These are phyloP conservation scores for Metarhizium album DNA, from an alignment of 2,329 filamentous ascomycete species.

Conservation along the genomic window DNA sequence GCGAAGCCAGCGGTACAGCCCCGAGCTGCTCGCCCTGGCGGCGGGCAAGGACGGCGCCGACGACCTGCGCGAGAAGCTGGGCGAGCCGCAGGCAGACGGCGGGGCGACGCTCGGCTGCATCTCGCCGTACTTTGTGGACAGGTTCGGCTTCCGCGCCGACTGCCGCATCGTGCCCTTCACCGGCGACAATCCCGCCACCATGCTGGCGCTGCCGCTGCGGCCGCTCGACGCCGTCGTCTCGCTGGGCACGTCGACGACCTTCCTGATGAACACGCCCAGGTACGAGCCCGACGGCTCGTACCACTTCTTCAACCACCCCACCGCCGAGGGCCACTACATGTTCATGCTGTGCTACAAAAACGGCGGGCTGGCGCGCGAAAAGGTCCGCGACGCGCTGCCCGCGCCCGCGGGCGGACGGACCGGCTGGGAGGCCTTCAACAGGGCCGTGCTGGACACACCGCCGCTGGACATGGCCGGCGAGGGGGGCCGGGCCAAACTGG, in stretches of 20 bases:
- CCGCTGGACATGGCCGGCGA: conserved; percentile 52
- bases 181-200: conserved; percentile 92
- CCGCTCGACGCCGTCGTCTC: conserved; percentile 90
- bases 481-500: conserved; percentile 61
- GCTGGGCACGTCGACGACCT: conserved; percentile 89
- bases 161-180: conserved; percentile 81
- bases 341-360: conserved; percentile 99
- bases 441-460: conserved; percentile 54
- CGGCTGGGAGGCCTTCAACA: conserved; percentile 75
- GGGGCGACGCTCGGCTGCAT: conserved; percentile 68
- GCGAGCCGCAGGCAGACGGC: conserved; percentile 68
- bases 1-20: conserved; percentile 58
- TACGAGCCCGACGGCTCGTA: conserved; percentile 86
- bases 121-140: conserved; percentile 64
- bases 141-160: conserved; percentile 65
- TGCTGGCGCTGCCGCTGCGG: conserved; percentile 78
- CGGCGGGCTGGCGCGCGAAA: conserved; percentile 83
- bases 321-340: conserved; percentile 87
- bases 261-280: conserved; percentile 90
- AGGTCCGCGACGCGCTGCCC: conserved; percentile 73
- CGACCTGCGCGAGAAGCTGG: conserved; percentile 67
- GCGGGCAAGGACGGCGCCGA: conserved; percentile 51
- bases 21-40: conserved; percentile 63
- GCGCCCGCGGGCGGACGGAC: conserved; percentile 30
- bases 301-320: conserved; percentile 98